phyloP scores from a whole-genome alignment of 345 rosid genomes.

The Sonneratia caseolaris region DNA sequence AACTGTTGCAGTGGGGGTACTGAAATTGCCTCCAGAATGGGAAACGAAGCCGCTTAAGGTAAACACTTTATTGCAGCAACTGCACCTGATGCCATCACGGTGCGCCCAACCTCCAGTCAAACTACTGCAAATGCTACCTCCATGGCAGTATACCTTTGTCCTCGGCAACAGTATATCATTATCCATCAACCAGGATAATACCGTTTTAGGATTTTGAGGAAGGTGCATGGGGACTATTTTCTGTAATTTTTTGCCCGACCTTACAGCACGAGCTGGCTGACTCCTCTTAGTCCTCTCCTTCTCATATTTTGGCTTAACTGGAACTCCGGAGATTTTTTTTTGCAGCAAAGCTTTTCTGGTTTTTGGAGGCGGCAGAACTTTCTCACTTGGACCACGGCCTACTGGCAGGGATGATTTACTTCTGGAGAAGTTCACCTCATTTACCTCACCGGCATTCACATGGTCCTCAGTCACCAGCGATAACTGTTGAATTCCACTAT shows the following conservation, averaged over 20 bases:
- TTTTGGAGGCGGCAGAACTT: neutral
- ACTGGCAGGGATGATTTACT: conserved; percentile 2
- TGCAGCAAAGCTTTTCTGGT: neutral
- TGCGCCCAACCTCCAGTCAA: conserved; percentile 46
- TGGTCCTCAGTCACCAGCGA: neutral
- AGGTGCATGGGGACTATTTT: conserved; percentile 22
- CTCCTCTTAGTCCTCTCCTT: neutral
- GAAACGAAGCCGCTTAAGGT: conserved; percentile 38
- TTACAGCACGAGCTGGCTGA: conserved; percentile 15
- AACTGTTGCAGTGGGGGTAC: conserved; percentile 43
- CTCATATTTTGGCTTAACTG: conserved; percentile 1
- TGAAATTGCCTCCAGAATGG: conserved; percentile 37
- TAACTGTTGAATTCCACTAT: conserved; percentile 4
- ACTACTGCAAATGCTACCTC: conserved; percentile 14
- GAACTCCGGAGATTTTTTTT: no score
- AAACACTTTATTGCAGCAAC: conserved; percentile 19
- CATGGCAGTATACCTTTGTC: conserved; percentile 37
- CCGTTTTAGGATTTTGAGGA: conserved; percentile 35
- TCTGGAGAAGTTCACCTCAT: conserved; percentile 6
- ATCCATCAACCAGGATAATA: conserved; percentile 69
- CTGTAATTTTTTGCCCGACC: conserved; percentile 47
- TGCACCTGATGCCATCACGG: conserved; percentile 37
- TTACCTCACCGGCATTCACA: conserved; percentile 5
- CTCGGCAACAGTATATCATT: conserved; percentile 48
- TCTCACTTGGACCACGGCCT: neutral